phyloP scores from a whole-genome alignment of 2,329 filamentous ascomycete genomes.

The Fusarium dlaminii region DNA sequence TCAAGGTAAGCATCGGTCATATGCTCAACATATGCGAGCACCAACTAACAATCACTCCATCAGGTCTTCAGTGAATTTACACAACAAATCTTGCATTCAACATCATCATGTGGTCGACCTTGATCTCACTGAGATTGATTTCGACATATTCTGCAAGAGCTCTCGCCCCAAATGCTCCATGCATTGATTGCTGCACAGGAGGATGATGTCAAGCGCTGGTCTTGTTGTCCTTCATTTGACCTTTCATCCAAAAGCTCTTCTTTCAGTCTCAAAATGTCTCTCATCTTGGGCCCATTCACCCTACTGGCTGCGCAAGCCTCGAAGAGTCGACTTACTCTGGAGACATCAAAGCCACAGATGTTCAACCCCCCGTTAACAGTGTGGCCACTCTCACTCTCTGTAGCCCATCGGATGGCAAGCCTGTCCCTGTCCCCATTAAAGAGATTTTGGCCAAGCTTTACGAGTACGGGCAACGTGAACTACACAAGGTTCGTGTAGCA shows the following conservation, averaged over 20 bases:
- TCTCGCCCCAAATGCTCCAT: background rate
- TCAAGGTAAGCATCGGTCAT: background rate
- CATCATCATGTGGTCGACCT: background rate
- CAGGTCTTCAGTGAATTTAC: background rate
- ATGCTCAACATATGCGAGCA: background rate
- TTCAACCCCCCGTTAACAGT: background rate
- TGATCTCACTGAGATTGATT: background rate
- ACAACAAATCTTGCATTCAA: fast-evolving
- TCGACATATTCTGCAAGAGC: background rate
- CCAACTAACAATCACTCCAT: background rate
- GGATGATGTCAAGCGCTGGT: background rate
- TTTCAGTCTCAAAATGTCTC: background rate
- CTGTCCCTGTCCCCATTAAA: background rate
- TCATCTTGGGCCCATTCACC: background rate
- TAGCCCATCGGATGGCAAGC: background rate
- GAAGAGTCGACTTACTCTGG: background rate
- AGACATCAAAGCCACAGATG: no score
- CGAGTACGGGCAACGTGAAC: background rate
- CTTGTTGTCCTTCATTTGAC: background rate
- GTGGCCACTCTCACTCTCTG: background rate
- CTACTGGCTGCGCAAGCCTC: background rate
- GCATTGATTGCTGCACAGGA: background rate
- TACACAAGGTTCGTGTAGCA: background rate
- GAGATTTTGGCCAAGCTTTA: background rate
- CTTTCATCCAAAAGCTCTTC: background rate